Conservation (phyloP, 2,329 filamentous ascomycete genomes). For the Lachnellula subtilissima region DNA sequence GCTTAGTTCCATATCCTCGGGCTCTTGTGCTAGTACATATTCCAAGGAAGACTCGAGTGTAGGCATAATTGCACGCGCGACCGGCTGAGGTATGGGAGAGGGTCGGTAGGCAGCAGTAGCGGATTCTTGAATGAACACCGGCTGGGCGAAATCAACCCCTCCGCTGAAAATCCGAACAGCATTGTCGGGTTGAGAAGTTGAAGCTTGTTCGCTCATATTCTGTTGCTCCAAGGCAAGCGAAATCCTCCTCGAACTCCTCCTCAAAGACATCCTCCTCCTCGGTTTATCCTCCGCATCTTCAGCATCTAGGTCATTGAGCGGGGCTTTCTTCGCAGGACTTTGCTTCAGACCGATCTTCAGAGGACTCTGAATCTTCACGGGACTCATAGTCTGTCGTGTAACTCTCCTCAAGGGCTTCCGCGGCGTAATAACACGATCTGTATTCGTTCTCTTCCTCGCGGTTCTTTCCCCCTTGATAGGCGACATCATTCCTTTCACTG, state of each 20-base stretch:
- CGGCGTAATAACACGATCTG: constrained; percentile 30
- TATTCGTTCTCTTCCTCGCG: constrained; percentile 29
- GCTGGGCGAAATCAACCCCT: not conserved
- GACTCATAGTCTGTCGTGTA: not conserved
- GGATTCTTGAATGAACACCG: not conserved
- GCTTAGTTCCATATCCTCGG: not conserved
- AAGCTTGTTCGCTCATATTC: not conserved
- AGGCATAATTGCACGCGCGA: not conserved
- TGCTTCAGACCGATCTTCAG: not conserved
- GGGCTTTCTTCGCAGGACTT: not conserved
- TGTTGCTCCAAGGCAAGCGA: constrained; percentile 5
- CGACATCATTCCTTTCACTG: too few species aligned
- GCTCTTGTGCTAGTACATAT: not conserved
- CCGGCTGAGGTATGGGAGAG: not conserved
- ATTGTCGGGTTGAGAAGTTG: not conserved
- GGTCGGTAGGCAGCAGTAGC: not conserved
- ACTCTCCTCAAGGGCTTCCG: constrained; percentile 23
- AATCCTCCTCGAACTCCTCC: constrained; percentile 19
- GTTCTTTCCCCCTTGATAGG: constrained; percentile 1
- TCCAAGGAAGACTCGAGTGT: not conserved
- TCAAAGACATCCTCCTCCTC: constrained; percentile 21
- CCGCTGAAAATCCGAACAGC: not conserved
- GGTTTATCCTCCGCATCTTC: constrained; percentile 2
- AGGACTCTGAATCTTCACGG: too few species aligned
- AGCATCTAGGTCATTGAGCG: constrained; percentile 4